Evolutionary conservation across 2,329 filamentous ascomycete species (phyloP).

Genomic region (Monilinia aucupariae): DNA sequence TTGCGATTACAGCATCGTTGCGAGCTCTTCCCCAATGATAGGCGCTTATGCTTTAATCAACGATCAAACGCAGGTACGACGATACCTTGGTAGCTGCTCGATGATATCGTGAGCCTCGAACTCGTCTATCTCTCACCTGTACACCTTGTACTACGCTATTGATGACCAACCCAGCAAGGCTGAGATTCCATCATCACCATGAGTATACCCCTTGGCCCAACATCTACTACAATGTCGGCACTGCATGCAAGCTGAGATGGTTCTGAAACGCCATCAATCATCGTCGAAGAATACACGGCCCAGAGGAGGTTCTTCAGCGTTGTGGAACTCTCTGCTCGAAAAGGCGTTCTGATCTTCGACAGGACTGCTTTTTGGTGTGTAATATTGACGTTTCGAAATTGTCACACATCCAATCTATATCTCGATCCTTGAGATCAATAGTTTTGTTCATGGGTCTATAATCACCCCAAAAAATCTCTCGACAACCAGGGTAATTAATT

Average conservation of each 20-base stretch:
- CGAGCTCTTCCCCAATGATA: not conserved
- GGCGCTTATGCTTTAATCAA: constrained; percentile 5
- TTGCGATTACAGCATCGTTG: not conserved
- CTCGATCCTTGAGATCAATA: constrained; percentile 17
- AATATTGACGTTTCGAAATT: constrained; percentile 18
- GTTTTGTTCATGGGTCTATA: constrained; percentile 12
- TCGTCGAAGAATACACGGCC: constrained; percentile 4
- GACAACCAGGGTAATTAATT: not conserved
- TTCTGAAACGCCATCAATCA: constrained; percentile 17
- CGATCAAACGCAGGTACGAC: constrained; percentile 1
- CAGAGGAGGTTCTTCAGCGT: constrained; percentile 8
- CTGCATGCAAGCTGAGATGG: constrained; percentile 15
- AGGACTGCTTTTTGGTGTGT: constrained; percentile 14
- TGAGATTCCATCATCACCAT: constrained; percentile 11
- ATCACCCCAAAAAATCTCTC: not conserved
- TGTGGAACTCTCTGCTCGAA: constrained; percentile 10
- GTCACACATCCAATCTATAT: constrained; percentile 15
- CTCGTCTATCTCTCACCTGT: constrained; percentile 2
- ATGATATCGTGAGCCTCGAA: constrained; percentile 1
- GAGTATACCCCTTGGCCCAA: not conserved
- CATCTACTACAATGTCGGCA: constrained; percentile 1
- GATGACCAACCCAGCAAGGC: constrained; percentile 15
- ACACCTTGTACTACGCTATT: constrained; percentile 11
- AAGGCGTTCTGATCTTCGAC: constrained; percentile 14
- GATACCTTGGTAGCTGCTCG: constrained; percentile 1